Conservation (phyloP, 1,284 basidiomycete genomes). For the Uromyces viciae-fabae region DNA sequence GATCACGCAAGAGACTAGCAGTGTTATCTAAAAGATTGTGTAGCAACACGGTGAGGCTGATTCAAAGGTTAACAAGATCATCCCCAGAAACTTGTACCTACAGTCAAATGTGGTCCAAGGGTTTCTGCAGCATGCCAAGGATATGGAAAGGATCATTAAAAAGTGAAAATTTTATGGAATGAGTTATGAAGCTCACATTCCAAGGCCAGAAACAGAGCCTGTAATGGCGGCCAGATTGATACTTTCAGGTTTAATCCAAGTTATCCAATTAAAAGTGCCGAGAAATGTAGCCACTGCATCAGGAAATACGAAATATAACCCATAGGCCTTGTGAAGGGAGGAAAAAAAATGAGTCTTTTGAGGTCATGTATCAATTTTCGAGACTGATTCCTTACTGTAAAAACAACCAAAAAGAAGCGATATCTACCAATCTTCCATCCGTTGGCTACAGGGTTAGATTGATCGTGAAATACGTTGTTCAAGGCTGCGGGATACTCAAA, state of each 20-base stretch:
- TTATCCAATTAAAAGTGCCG: constrained; percentile 63
- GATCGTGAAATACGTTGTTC: constrained; percentile 39
- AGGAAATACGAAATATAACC: constrained; percentile 48
- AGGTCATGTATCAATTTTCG: no score
- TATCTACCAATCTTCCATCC: constrained; percentile 42
- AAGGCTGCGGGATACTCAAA: constrained; percentile 13
- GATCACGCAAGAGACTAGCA: constrained; percentile 26
- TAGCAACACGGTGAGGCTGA: no score
- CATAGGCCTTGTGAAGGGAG: constrained; percentile 7
- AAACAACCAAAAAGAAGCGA: constrained; percentile 30
- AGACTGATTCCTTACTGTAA: constrained; percentile 8
- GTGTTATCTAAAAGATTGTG: constrained; percentile 17
- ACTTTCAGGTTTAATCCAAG: constrained; percentile 59
- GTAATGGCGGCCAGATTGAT: constrained; percentile 45
- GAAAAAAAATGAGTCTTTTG: no score
- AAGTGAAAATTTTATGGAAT: background rate
- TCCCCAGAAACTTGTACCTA: background rate
- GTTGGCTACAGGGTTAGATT: constrained; percentile 15
- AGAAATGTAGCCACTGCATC: constrained; percentile 55
- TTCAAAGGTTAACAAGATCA: no score
- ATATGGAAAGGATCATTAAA: background rate
- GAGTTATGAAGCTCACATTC: constrained; percentile 6
- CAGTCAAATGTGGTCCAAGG: constrained; percentile 44
- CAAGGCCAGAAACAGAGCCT: constrained; percentile 36
- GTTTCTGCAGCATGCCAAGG: constrained; percentile 3